phyloP scores from a whole-genome alignment of 768 basidiomycete genomes.

The Trametes gibbosa region DNA sequence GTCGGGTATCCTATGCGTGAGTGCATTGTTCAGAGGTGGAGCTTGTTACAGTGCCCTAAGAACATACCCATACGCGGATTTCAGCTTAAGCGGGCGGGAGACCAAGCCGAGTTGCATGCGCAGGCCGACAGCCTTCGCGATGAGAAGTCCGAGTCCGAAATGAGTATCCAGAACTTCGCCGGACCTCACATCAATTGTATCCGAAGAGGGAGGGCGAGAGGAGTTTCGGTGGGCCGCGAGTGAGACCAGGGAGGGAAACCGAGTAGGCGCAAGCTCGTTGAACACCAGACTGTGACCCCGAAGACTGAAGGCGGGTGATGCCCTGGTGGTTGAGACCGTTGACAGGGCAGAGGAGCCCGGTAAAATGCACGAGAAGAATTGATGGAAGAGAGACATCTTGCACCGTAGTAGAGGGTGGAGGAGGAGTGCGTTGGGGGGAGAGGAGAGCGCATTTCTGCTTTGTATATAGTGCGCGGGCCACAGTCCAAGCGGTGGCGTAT shows the following conservation, averaged over 20 bases:
- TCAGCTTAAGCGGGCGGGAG: not conserved
- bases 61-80: not conserved
- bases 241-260: not conserved
- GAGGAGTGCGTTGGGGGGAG: not conserved
- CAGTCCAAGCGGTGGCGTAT: slow-evolving; percentile 8
- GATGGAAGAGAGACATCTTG: slow-evolving; percentile 3
- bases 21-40: no score
- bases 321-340: not conserved
- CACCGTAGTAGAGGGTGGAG: not conserved
- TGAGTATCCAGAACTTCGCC: not conserved
- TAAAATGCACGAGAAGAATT: not conserved
- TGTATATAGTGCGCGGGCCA: not conserved
- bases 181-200: no score
- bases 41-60: no score
- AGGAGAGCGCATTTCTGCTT: not conserved
- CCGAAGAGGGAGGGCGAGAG: not conserved
- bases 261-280: not conserved
- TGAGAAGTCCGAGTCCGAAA: not conserved
- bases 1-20: not conserved
- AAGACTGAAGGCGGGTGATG: not conserved
- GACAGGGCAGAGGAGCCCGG: not conserved
- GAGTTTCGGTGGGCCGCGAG: not conserved
- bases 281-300: not conserved
- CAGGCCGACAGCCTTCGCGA: not conserved
- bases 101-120: not conserved